Base-by-base conservation (phyloP, 2,329 filamentous ascomycete genomes). In the Pleurostoma richardsiae region DNA sequence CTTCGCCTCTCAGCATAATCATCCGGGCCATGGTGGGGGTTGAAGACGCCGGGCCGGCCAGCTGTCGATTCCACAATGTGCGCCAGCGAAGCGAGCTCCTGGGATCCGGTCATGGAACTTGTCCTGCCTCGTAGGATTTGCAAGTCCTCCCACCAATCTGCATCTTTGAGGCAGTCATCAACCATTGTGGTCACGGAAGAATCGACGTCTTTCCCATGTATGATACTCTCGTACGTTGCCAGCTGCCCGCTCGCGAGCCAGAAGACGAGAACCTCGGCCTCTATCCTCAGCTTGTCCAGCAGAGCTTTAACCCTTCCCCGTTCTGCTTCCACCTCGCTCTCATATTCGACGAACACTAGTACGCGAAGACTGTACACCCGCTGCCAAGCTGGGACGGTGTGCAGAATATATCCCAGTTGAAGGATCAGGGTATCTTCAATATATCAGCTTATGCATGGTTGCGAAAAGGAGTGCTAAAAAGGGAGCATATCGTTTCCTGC, bases 331-430 rank as follows among this genome's bases (percentile, higher is more conserved):
- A 95, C 84, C 54, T 95, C 90, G 29, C 75, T 82, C 60, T 94
- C 88, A 55, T 95, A 95, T 59, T 95, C 90, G 26, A 95, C 90
- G 62, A 95, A 95, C 0, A 95, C 89, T 45, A 86, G 80, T 4
- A 95, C 86, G 38, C 90, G 83, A 6, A 95, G 67, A 39, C 72
- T 76, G 61, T 88, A 94, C 0, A 76, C 77, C 44, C 79, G 81
- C 56, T 86, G 88, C 88, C 89, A 95, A 1, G 85, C 82, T 3
- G 85, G 85, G 0, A 94, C 88, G 2, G 87, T 94, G 52, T 86
- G 81, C 2, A 95, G 66, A 48, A 95, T 95, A 56, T 88, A 92
- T 0, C 90, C 90, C 7, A 95, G 74, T 56, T 95, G 89, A 4
- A 95, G 72, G 49, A 95, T 94, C n/a, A 95, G 72, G 0, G 89